These are phyloP conservation scores for Fusarium nelsonii DNA, from an alignment of 2,329 filamentous ascomycete species.

Conservation along the genomic window DNA sequence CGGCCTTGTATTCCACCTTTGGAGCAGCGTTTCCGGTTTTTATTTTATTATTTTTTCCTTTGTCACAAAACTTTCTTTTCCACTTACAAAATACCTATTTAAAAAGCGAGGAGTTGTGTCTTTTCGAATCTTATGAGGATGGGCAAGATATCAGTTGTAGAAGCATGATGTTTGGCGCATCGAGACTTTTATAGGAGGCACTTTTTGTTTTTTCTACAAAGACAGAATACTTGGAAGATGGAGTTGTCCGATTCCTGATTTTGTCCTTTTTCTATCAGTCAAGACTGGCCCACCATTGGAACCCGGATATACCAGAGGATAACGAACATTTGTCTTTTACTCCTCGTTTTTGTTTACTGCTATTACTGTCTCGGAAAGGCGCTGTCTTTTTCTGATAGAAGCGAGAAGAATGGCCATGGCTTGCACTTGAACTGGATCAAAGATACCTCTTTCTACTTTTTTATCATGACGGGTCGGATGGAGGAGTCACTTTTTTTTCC, in stretches of 20 bases:
- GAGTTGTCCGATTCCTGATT: conserved; percentile 31
- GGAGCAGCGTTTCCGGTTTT: conserved; percentile 27
- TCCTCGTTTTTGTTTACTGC: conserved; percentile 19
- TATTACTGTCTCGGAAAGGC: conserved; percentile 35
- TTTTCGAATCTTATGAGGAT: conserved; percentile 48
- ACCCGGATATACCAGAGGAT: conserved; percentile 21
- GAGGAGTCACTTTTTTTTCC: conserved; percentile 1
- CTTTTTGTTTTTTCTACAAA: conserved; percentile 30
- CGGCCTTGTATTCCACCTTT: conserved; percentile 38
- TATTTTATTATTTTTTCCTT: conserved; percentile 27
- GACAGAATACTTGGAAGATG: conserved; percentile 37
- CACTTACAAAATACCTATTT: conserved; percentile 27
- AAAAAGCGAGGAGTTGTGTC: conserved; percentile 50
- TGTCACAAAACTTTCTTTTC: conserved; percentile 23
- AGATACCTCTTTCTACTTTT: conserved; percentile 38
- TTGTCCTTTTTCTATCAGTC: conserved; percentile 16
- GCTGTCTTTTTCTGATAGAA: conserved; percentile 46
- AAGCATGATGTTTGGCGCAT: conserved; percentile 50
- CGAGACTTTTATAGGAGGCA: conserved; percentile 34
- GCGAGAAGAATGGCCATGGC: conserved; percentile 41
- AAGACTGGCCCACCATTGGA: conserved; percentile 14
- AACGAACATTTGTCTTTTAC: conserved; percentile 34
- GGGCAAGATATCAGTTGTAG: conserved; percentile 47
- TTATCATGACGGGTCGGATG: conserved; percentile 31
- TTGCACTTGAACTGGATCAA: conserved; percentile 40